Base-by-base conservation (phyloP, 805 yeast species). In the Cyberlindnera americana region DNA sequence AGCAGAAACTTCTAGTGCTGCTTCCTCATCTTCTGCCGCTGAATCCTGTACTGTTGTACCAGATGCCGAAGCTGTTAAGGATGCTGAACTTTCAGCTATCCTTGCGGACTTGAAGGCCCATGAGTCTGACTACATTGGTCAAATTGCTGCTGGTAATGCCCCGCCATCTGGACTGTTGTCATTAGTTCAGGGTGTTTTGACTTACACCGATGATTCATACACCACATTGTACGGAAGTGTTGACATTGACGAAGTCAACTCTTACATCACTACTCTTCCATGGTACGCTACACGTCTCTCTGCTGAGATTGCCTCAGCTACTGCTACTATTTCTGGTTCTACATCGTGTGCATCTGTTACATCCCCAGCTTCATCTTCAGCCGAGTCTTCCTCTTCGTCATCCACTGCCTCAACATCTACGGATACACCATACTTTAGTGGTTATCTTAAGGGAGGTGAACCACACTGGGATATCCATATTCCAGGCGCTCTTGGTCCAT, bases 401-500 rank as follows among this genome's bases (percentile, higher is more conserved):
- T 31, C 47, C 4, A 33, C 40, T 10, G 37, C 41, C 37, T 14
- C 48, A 17, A 65, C 11, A 44, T 16, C 31, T 7, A 28, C 31
- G 6, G 10, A n/a, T 19, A 28, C 31, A 7, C 31, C 31, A 17
- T 28, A 17, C 19, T 16, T 28, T n/a, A 28, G 31, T 17, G 31
- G 31, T 6, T 28, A 17, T 19, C 39, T 25, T 46, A 45, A 16
- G 59, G 65, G 24, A 60, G 72, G 42, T 59, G 52, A 23, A 62
- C 57, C 16, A 74, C 78, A 50, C 70, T 77, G 12, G 76, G 76
- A 59, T 70, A 71, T 29, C 57, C 66, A 25, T 59, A 43, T 30
- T 35, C 50, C 26, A 59, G 64, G 22, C 59, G 60, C 1, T 84
- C 86, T 47, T 76, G 72, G 46, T 72, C 75, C 15, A 77, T 42